These are phyloP conservation scores for Lizonia empirigonia DNA, from an alignment of 2,329 filamentous ascomycete genomes.

Conservation along the genomic window DNA sequence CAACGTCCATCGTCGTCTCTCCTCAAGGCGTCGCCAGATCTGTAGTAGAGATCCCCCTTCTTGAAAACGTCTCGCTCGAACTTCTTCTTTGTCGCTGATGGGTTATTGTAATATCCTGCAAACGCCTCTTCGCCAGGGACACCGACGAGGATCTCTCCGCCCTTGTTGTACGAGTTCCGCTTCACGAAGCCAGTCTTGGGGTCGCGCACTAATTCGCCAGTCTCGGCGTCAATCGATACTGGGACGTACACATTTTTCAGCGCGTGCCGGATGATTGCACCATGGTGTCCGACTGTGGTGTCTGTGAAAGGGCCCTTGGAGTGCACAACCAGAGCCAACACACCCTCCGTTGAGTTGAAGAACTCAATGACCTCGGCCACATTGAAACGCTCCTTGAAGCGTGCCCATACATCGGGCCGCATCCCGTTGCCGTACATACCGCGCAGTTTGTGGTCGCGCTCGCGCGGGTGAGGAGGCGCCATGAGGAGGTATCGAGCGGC, in stretches of 20 bases:
- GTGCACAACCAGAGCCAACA: slow-evolving; percentile 63
- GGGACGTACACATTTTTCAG: slow-evolving; percentile 64
- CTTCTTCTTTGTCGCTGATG: slow-evolving; percentile 65
- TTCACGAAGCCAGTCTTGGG: slow-evolving; percentile 68
- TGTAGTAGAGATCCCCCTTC: slow-evolving; percentile 53
- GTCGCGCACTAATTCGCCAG: slow-evolving; percentile 69
- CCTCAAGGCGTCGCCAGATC: slow-evolving; percentile 53
- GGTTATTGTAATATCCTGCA: slow-evolving; percentile 71
- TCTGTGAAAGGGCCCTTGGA: slow-evolving; percentile 61
- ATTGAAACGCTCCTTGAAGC: slow-evolving; percentile 67
- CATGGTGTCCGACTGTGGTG: slow-evolving; percentile 71
- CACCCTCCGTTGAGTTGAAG: slow-evolving; percentile 76
- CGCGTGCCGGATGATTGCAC: slow-evolving; percentile 60
- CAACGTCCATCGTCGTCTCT: slow-evolving; percentile 52
- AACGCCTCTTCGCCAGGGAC: slow-evolving; percentile 55
- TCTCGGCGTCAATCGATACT: slow-evolving; percentile 70
- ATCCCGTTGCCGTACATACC: slow-evolving; percentile 70
- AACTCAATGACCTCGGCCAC: slow-evolving; percentile 71
- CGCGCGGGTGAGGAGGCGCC: slow-evolving; percentile 64
- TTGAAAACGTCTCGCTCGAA: slow-evolving; percentile 53
- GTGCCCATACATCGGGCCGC: slow-evolving; percentile 69
- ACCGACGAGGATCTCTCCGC: slow-evolving; percentile 74
- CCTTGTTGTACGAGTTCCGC: slow-evolving; percentile 66
- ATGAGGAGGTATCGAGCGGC: slow-evolving; percentile 74
- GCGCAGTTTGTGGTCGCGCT: slow-evolving; percentile 63